phyloP scores from a whole-genome alignment of 768 basidiomycete species.

The Rubroboletus satanas region DNA sequence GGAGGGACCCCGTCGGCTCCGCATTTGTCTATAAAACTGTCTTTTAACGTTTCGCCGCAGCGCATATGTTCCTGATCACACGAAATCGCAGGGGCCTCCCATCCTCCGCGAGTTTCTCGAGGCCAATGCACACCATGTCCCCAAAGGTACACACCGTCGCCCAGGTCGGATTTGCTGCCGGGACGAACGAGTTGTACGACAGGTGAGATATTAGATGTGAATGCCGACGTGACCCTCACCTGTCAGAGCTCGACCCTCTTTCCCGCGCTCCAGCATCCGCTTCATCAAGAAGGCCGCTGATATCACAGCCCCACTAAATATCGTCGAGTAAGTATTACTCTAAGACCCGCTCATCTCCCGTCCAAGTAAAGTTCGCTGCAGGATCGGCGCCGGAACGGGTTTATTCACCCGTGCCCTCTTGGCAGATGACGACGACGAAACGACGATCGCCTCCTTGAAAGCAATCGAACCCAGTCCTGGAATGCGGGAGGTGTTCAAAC shows the following conservation, averaged over 20 bases:
- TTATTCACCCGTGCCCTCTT: slow-evolving; percentile 84
- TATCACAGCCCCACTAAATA: slow-evolving; percentile 43
- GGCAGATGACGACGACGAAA: slow-evolving; percentile 53
- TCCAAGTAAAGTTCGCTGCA: slow-evolving; percentile 26
- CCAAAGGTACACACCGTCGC: slow-evolving; percentile 60
- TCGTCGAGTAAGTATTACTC: slow-evolving; percentile 57
- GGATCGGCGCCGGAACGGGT: slow-evolving; percentile 82
- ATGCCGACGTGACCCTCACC: not conserved
- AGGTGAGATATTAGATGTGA: not conserved
- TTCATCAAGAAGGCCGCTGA: slow-evolving; percentile 53
- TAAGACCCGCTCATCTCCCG: not conserved
- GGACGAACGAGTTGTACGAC: slow-evolving; percentile 83
- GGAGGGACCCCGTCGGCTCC: not conserved
- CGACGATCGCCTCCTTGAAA: slow-evolving; percentile 48
- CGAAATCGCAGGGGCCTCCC: not conserved
- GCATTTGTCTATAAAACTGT: not conserved
- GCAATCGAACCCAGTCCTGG: slow-evolving; percentile 85
- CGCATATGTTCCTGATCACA: not conserved
- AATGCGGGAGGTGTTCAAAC: slow-evolving; percentile 72
- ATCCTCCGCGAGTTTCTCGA: not conserved
- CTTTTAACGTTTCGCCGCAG: not conserved
- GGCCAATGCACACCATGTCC: slow-evolving; percentile 23
- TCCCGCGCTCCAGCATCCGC: slow-evolving; percentile 59
- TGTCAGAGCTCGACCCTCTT: slow-evolving; percentile 74
- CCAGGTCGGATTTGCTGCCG: slow-evolving; percentile 67